phyloP scores from a whole-genome alignment of 768 basidiomycete species.

The Hericium rajendrae region DNA sequence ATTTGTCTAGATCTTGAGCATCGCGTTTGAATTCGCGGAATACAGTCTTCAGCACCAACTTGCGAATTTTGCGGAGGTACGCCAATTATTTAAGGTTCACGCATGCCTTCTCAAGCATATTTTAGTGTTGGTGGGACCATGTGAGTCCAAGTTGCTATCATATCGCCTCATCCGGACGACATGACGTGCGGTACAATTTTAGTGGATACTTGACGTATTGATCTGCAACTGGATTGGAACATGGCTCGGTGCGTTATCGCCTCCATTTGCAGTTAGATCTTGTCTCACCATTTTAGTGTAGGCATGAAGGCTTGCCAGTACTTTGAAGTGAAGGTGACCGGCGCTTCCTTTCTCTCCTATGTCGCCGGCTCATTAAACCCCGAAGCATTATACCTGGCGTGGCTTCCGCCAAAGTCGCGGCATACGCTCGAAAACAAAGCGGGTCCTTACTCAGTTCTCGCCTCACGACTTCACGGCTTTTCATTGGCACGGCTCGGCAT shows the following conservation, averaged over 20 bases:
- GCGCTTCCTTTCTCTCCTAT: neutral
- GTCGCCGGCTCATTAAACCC: slow-evolving; percentile 5
- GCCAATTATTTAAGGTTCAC: slow-evolving; percentile 20
- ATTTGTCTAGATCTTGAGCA: slow-evolving; percentile 40
- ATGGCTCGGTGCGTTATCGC: slow-evolving; percentile 49
- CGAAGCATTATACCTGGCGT: slow-evolving; percentile 77
- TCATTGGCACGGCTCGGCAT: slow-evolving; percentile 75
- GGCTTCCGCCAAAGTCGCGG: slow-evolving; percentile 73
- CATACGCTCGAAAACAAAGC: slow-evolving; percentile 66
- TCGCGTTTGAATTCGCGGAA: slow-evolving; percentile 84
- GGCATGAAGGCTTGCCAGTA: slow-evolving; percentile 86
- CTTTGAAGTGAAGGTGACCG: slow-evolving; percentile 54
- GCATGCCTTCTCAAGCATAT: slow-evolving; percentile 6
- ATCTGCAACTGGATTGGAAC: slow-evolving; percentile 86
- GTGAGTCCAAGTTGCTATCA: slow-evolving; percentile 33
- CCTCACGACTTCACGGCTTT: slow-evolving; percentile 85
- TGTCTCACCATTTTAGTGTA: slow-evolving; percentile 17
- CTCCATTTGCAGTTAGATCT: neutral
- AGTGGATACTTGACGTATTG: slow-evolving; percentile 86
- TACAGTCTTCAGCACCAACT: slow-evolving; percentile 83
- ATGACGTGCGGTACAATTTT: slow-evolving; percentile 1
- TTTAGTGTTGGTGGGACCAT: slow-evolving; percentile 90
- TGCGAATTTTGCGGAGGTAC: slow-evolving; percentile 80
- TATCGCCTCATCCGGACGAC: neutral
- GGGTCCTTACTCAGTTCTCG: slow-evolving; percentile 76